Evolutionary conservation across 2,329 filamentous ascomycete genomes (phyloP).

Genomic region (Alternaria ventricosa): DNA sequence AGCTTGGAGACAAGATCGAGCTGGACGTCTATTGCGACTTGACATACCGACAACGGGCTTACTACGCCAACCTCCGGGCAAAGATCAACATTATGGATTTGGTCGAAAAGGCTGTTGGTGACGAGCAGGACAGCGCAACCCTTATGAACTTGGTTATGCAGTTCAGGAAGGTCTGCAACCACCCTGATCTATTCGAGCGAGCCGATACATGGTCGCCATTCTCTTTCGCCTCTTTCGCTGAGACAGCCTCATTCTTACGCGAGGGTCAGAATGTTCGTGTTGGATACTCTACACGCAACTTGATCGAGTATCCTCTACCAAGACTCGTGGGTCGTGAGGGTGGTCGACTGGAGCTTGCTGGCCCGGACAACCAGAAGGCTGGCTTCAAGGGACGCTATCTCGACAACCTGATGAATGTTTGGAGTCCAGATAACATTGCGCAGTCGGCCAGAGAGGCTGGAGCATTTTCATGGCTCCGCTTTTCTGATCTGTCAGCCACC

Average conservation of each 20-base stretch:
- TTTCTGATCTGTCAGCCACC: conserved; percentile 75
- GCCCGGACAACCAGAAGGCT: conserved; percentile 73
- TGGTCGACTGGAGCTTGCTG: conserved; percentile 76
- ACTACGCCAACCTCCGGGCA: conserved; percentile 90
- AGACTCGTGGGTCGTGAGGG: conserved; percentile 81
- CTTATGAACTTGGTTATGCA: conserved; percentile 99
- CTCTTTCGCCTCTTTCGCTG: conserved; percentile 84
- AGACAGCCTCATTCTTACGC: conserved; percentile 92
- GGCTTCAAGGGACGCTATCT: conserved; percentile 83
- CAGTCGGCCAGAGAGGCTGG: conserved; percentile 66
- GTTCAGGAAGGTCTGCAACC: conserved; percentile 99
- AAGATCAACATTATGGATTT: conserved; percentile 99
- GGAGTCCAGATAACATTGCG: conserved; percentile 78
- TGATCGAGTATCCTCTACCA: conserved; percentile 85
- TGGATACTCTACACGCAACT: conserved; percentile 83
- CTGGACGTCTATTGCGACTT: conserved; percentile 95
- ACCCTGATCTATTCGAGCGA: conserved; percentile 94
- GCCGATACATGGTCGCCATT: conserved; percentile 89
- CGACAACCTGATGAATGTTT: conserved; percentile 86
- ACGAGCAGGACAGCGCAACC: conserved; percentile 93
- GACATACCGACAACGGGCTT: conserved; percentile 92
- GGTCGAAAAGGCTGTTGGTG: conserved; percentile 94
- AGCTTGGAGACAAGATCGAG: conserved; percentile 98
- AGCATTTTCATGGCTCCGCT: conserved; percentile 88
- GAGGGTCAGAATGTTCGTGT: conserved; percentile 83